These are phyloP conservation scores for Salix viminalis DNA, from an alignment of 345 rosid species.

Conservation along the genomic window DNA sequence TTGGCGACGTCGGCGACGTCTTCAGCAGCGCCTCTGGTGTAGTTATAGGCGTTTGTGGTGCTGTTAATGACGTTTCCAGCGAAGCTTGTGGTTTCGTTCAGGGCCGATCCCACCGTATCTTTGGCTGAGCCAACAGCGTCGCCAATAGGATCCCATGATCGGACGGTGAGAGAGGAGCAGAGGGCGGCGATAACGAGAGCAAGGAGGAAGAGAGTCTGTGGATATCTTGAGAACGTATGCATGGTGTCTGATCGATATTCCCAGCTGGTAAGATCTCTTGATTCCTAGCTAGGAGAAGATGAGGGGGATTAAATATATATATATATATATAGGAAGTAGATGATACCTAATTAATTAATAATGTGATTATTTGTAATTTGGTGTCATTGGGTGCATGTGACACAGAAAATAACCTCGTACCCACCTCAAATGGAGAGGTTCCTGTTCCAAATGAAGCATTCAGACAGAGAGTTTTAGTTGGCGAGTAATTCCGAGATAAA, in stretches of 20 bases:
- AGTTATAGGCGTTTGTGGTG: not conserved
- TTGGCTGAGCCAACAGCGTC: not conserved
- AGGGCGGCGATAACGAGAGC: not conserved
- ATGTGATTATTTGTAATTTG: too few relatives aligned
- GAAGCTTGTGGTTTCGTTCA: not conserved
- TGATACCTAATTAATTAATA: too few relatives aligned
- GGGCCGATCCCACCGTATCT: not conserved
- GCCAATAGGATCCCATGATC: not conserved
- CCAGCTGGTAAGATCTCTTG: too few relatives aligned
- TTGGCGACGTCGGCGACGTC: not conserved
- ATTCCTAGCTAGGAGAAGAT: too few relatives aligned
- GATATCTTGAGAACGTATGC: not conserved
- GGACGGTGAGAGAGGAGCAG: not conserved
- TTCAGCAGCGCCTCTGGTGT: slow-evolving; percentile 6
- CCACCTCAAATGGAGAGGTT: too few relatives aligned
- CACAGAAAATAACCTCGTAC: too few relatives aligned
- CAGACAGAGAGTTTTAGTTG: too few relatives aligned
- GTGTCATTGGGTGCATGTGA: too few relatives aligned
- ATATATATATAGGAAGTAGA: too few relatives aligned
- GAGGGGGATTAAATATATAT: too few relatives aligned
- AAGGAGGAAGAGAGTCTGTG: not conserved
- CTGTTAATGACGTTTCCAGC: not conserved
- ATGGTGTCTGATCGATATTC: not conserved
- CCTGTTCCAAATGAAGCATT: too few relatives aligned
- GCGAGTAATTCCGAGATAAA: too few relatives aligned